Base-by-base conservation (phyloP, 768 basidiomycete genomes). In the Podaxis pistillaris region DNA sequence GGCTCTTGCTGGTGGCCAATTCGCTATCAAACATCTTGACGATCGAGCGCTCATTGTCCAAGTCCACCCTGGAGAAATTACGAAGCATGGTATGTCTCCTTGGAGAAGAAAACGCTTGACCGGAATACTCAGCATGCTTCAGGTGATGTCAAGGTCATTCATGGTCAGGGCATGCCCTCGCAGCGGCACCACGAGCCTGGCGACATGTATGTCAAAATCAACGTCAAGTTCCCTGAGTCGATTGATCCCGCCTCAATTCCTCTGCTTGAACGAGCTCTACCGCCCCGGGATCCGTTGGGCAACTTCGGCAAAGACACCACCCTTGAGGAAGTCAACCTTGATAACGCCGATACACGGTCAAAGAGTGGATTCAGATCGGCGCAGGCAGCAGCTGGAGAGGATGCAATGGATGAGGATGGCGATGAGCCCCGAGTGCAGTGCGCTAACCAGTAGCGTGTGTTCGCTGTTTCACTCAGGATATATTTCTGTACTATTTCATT, bases 101-200 rank as follows among this genome's bases (percentile, higher is more conserved):
- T 47, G 40, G 22, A 63, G 7, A 51, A 68, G 19, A 49, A 7
- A 36, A 2, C 22, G 3, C 33, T 7, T 12, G 33, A 33, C 19
- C 7, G n/a, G 15, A 22, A 49, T 60, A 15, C 33, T 53, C 68
- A 66, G 19, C 56, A n/a, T 40, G 22, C 17, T 57, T 26, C 53
- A 96, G 96, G 91, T 64, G 89, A 91, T 49, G 71, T 95, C 70
- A 98, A 97, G 77, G 89, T 96, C 66, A 90, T 99, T 68, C 85
- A 85, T 54, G 93, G 91, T 4, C 96, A 98, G 78, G 97, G 97
- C 65, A 99, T 99, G 97, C 97, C 96, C 12, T 98, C 97, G 56
- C 92, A 92, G 74, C 88, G 97, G 64, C 96, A 98, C 77, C 97
- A 98, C 77, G 95, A 99, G 72, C 85, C 88, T 44, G 97, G 97